Conservation (phyloP, 169 alveolate species). For the Eimeria sp. region DNA sequence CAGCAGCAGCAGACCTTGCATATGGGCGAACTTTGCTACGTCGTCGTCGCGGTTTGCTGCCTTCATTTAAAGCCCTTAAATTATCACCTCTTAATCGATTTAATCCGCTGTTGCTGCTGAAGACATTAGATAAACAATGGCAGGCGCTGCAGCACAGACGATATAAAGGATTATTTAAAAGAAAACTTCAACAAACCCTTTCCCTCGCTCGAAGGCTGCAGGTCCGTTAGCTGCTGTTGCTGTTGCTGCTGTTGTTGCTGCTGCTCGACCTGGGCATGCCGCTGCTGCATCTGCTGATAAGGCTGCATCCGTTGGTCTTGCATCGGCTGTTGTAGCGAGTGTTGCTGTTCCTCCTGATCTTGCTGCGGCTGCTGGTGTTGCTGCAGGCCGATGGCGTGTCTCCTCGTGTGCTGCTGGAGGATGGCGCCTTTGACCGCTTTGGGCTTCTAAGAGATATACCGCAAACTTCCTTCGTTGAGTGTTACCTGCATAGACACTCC, state of each 20-base stretch:
- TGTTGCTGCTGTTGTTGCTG: constrained; percentile 2
- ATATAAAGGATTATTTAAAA: background rate
- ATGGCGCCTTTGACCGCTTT: constrained; percentile 9
- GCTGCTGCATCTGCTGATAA: too few species aligned
- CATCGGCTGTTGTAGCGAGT: background rate
- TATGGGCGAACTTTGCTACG: background rate
- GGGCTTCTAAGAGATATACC: background rate
- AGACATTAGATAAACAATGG: background rate
- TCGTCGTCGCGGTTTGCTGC: constrained; percentile 34
- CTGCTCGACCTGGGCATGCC: too few species aligned
- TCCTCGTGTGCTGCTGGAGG: constrained; percentile 5
- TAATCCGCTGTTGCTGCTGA: background rate
- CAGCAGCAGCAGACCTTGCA: too few species aligned
- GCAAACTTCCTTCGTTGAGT: background rate
- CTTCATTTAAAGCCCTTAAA: background rate
- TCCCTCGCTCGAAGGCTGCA: constrained; percentile 25
- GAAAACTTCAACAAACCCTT: background rate
- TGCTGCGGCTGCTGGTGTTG: constrained; percentile 35
- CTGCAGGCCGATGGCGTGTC: constrained; percentile 52
- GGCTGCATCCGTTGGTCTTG: background rate
- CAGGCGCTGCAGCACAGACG: constrained; percentile 16
- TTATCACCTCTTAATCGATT: background rate
- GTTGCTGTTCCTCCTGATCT: constrained; percentile 7
- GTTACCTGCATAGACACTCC: constrained; percentile 46
- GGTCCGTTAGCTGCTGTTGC: constrained; percentile 16